Evolutionary conservation across 805 yeast species (phyloP), one percentile per base, ranked within the genome.

Genomic region (Metschnikowia anglica): DNA sequence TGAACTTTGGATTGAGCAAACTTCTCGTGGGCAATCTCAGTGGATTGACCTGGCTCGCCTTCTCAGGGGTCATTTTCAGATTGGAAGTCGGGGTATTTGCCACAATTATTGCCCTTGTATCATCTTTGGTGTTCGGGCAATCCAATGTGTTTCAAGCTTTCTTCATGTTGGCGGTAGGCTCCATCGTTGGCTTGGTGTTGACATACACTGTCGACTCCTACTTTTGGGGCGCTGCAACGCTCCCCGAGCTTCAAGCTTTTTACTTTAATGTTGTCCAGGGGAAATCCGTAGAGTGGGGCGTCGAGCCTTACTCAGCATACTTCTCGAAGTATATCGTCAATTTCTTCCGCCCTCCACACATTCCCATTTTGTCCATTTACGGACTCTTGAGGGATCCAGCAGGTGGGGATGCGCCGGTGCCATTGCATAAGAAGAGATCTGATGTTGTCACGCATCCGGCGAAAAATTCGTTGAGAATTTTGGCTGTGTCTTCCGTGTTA

Each of bases 271-370:
- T 87, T 2, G 45, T 89, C n/a, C 61, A 76, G 8, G 95, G 95
- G 2, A 79, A 85, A 30, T 72, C 95, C 1, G 61, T 76, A 1
- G 71, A 79, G 12, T 91, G 97, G 97, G 98, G 97, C 0, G 74
- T 73, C 1, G 90, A 86, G 59, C 95, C 98, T 4, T 76, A 73
- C 53, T 48, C 62, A 27, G 76, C 86, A 0, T 91, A 91, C 63
- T 81, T 88, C 53, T 61, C 74, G 2, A 72, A 70, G 37, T 77
- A 80, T 51, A 53, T 68, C 23, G 53, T 51, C 25, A 60, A 66
- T 41, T 44, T 69, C 17, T 68, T 68, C 56, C 53, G 66, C 13
- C 73, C 73, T 65, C 57, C 81, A 55, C 41, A 77, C 54, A 63
- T 78, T 34, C 79, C 73, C 48, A 34, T 62, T 18, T 56, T 69